phyloP scores from a whole-genome alignment of 2,329 filamentous ascomycete genomes.

The Calonectria pseudoreteaudii region DNA sequence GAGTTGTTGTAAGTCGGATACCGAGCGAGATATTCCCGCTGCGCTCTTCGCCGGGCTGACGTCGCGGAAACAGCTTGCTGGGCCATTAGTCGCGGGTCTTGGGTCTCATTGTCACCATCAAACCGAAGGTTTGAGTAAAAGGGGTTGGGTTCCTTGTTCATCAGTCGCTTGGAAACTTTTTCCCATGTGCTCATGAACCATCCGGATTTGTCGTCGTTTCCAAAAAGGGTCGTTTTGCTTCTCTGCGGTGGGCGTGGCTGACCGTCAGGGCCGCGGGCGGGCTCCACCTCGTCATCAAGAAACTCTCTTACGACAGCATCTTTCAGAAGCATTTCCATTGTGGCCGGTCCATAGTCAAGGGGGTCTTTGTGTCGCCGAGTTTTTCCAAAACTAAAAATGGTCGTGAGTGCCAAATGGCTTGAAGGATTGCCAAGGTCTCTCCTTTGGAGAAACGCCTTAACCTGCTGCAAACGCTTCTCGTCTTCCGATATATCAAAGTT shows the following conservation, averaged over 20 bases:
- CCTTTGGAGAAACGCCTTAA: conserved; percentile 92
- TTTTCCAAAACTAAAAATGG: conserved; percentile 74
- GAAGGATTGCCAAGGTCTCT: conserved; percentile 82
- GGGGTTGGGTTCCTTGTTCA: conserved; percentile 85
- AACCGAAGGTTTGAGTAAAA: conserved; percentile 86
- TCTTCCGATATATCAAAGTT: conserved; percentile 99
- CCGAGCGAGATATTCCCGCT: conserved; percentile 88
- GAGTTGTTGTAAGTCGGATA: conserved; percentile 95
- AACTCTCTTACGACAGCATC: conserved; percentile 96
- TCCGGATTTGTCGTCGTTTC: conserved; percentile 66
- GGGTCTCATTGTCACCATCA: conserved; percentile 78
- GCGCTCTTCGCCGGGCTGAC: conserved; percentile 84
- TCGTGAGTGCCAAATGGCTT: conserved; percentile 81
- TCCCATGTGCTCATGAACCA: conserved; percentile 71
- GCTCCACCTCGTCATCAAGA: conserved; percentile 71
- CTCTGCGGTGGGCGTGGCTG: conserved; percentile 44
- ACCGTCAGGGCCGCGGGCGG: conserved; percentile 47
- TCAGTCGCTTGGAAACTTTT: conserved; percentile 66
- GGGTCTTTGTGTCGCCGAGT: conserved; percentile 78
- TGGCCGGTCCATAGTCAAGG: conserved; percentile 89
- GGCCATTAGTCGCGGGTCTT: conserved; percentile 89
- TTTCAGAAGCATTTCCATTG: conserved; percentile 96
- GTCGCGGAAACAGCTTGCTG: conserved; percentile 89
- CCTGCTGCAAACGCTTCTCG: conserved; percentile 95
- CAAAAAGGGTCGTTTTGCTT: conserved; percentile 47